Percentiles rank a stretch among this genome's conserved stretches.
Conservation (phyloP, 2,329 filamentous ascomycete species). For the Exophiala calicioides region DNA sequence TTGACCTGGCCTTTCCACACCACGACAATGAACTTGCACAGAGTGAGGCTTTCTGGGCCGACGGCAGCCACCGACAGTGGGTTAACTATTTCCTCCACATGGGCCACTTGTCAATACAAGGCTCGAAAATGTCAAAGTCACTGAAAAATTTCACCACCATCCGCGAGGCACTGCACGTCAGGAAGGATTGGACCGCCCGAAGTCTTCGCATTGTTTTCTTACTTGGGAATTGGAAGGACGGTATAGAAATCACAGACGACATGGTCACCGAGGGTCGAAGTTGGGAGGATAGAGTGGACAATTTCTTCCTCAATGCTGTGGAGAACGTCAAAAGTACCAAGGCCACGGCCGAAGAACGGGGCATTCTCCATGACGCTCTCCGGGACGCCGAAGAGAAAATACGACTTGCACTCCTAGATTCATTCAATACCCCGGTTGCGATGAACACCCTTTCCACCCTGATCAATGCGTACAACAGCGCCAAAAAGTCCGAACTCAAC, state of each 20-base stretch:
- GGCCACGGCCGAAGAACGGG: constrained; percentile 33
- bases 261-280: constrained; percentile 71
- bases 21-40: constrained; percentile 92
- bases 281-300: constrained; percentile 80
- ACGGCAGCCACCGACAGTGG: constrained; percentile 65
- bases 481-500: constrained; percentile 49
- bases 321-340: constrained; percentile 55
- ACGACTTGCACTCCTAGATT: constrained; percentile 72
- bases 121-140: constrained; percentile 94
- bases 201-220: constrained; percentile 83
- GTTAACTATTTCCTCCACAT: constrained; percentile 96
- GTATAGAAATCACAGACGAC: constrained; percentile 85
- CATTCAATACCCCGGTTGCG: constrained; percentile 79
- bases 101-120: constrained; percentile 85
- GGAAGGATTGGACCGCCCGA: constrained; percentile 72
- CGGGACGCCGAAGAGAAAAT: constrained; percentile 58
- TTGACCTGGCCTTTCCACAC: constrained; percentile 88
- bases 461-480: constrained; percentile 72
- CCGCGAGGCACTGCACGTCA: constrained; percentile 68
- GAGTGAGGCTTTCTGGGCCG: constrained; percentile 77
- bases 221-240: constrained; percentile 85
- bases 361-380: constrained; percentile 47
- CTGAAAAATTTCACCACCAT: constrained; percentile 97
- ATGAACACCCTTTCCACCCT: constrained; percentile 78
- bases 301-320: constrained; percentile 54